These are phyloP conservation scores for Flueggea neowawraea DNA, from an alignment of 441 rosid species.

Conservation along the genomic window DNA sequence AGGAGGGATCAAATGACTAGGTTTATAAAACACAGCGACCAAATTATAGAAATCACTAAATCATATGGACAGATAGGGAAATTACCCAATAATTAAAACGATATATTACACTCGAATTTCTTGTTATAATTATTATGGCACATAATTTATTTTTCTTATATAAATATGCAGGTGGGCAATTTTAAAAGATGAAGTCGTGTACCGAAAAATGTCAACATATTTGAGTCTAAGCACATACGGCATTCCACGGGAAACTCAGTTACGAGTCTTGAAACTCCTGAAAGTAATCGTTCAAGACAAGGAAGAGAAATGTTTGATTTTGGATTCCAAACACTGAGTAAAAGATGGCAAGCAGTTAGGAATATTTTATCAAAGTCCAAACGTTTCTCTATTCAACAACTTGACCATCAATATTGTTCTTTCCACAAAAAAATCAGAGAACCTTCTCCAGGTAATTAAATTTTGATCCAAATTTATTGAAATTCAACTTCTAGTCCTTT, in stretches of 20 bases:
- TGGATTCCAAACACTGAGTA: slow-evolving; percentile 36
- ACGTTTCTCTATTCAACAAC: slow-evolving; percentile 43
- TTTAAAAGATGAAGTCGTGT: slow-evolving; percentile 43
- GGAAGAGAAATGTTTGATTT: slow-evolving; percentile 35
- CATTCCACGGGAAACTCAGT: slow-evolving; percentile 36
- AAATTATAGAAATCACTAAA: too few relatives aligned
- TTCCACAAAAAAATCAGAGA: slow-evolving; percentile 28
- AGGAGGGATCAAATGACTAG: too few relatives aligned
- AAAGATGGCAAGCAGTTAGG: slow-evolving; percentile 40
- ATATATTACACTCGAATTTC: not conserved
- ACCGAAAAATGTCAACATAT: slow-evolving; percentile 22
- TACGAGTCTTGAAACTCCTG: slow-evolving; percentile 44
- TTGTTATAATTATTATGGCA: not conserved
- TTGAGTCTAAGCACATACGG: slow-evolving; percentile 24
- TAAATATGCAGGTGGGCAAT: slow-evolving; percentile 45
- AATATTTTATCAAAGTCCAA: slow-evolving; percentile 27
- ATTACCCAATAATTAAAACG: too few relatives aligned
- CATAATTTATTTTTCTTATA: not conserved
- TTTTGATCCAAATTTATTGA: too few relatives aligned
- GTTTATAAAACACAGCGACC: too few relatives aligned
- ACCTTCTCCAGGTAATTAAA: slow-evolving; percentile 44
- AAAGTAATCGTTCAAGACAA: slow-evolving; percentile 22
- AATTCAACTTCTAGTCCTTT: too few relatives aligned
- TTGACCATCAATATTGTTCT: slow-evolving; percentile 29
- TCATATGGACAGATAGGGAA: too few relatives aligned